These are phyloP conservation scores for Peronospora belbahrii DNA, from an alignment of 352 stramenopile species.

Conservation along the genomic window DNA sequence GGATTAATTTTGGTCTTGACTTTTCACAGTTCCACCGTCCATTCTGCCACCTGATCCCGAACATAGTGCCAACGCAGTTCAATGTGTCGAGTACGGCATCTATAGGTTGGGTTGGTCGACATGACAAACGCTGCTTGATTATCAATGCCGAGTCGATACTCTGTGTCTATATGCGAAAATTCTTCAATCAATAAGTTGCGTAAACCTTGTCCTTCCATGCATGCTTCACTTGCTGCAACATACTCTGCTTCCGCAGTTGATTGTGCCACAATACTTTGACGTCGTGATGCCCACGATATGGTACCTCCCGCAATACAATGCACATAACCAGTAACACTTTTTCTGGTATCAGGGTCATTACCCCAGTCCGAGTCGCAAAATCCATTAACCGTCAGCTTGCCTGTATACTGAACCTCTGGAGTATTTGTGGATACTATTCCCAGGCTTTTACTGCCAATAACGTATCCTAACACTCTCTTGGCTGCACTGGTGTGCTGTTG, in stretches of 20 bases:
- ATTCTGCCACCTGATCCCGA: conserved; percentile 3
- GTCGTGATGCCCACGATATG: conserved; percentile 5
- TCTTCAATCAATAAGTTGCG: too few species aligned
- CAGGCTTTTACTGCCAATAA: neutral
- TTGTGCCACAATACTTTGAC: conserved; percentile 13
- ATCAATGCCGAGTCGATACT: conserved; percentile 17
- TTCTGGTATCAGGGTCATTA: conserved; percentile 5
- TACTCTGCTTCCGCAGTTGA: conserved; percentile 17
- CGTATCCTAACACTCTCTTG: conserved; percentile 1
- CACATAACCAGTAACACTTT: conserved; percentile 8
- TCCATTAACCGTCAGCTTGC: neutral
- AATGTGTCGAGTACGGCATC: conserved; percentile 4
- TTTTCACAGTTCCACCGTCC: neutral
- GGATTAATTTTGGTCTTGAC: neutral
- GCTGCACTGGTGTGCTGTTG: conserved; percentile 1
- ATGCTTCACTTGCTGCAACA: conserved; percentile 4
- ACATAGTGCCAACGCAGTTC: conserved; percentile 14
- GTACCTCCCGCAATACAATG: conserved; percentile 3
- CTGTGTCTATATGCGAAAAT: too few species aligned
- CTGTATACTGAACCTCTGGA: neutral
- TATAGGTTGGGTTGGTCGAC: conserved; percentile 6
- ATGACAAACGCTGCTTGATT: conserved; percentile 12
- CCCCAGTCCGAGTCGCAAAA: conserved; percentile 12
- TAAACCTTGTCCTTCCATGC: too few species aligned
- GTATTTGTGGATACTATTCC: neutral